Evolutionary conservation across 2,329 filamentous ascomycete genomes (phyloP).

Genomic region (Apiospora malaysiana): DNA sequence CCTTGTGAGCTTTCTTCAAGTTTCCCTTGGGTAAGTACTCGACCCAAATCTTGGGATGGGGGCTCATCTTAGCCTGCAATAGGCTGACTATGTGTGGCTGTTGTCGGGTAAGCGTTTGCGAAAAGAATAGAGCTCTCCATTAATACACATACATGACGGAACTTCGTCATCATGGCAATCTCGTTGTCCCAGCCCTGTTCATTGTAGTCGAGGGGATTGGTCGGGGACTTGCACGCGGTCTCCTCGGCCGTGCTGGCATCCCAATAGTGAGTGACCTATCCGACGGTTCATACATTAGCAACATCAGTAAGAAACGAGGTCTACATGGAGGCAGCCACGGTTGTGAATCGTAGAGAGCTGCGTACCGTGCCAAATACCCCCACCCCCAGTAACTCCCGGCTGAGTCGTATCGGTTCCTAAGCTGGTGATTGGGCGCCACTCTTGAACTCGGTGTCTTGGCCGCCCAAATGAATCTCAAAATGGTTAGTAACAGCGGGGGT

Average conservation of each 20-base stretch:
- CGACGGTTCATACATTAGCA: no score
- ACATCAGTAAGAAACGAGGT: no score
- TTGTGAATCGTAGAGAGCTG: no score
- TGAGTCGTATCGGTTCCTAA: neutral
- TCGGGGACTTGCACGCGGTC: neutral
- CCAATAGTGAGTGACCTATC: neutral
- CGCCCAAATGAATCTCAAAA: neutral
- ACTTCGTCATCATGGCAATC: neutral
- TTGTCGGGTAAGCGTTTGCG: neutral
- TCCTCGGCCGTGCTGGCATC: neutral
- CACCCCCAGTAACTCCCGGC: neutral
- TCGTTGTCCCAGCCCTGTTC: neutral
- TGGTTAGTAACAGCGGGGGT: neutral
- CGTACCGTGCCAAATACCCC: neutral
- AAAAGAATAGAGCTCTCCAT: neutral
- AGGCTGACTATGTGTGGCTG: neutral
- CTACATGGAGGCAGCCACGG: no score
- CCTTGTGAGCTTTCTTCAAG: neutral
- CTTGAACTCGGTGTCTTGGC: neutral
- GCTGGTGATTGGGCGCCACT: neutral
- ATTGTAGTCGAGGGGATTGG: neutral
- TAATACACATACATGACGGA: neutral
- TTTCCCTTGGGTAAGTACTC: neutral
- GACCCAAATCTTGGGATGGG: neutral
- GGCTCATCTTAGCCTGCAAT: neutral